These are phyloP conservation scores for Microbotryomycetes sp. DNA, from an alignment of 1,284 basidiomycete genomes.

Conservation along the genomic window DNA sequence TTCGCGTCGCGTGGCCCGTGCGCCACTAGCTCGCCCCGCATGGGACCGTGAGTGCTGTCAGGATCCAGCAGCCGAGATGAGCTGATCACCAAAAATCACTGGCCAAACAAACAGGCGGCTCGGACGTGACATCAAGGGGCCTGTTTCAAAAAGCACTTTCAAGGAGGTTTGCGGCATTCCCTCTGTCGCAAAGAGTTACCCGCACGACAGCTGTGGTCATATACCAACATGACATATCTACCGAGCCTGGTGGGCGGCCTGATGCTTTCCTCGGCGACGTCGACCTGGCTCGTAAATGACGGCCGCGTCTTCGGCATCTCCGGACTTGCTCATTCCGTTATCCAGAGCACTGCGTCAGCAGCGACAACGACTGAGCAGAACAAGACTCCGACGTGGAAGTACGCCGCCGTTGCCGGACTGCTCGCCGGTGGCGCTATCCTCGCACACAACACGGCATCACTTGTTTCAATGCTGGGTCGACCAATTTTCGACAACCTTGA, in stretches of 20 bases:
- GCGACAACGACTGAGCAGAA: not conserved
- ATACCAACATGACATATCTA: not conserved
- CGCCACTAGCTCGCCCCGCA: not conserved
- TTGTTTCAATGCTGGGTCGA: conserved; percentile 31
- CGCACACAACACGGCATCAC: conserved; percentile 9
- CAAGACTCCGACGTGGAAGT: conserved; percentile 1
- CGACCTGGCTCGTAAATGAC: conserved; percentile 29
- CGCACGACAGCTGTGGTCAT: not conserved
- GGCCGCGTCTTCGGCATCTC: conserved; percentile 37
- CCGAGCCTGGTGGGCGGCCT: conserved; percentile 35
- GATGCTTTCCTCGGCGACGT: conserved; percentile 36
- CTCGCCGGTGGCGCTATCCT: conserved; percentile 34
- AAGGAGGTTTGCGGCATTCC: too few relatives aligned
- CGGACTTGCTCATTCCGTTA: conserved; percentile 36
- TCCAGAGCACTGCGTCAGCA: not conserved
- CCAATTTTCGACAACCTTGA: conserved; percentile 31
- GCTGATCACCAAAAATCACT: too few relatives aligned
- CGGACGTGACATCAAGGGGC: too few relatives aligned
- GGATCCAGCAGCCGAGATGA: not conserved
- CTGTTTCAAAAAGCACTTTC: too few relatives aligned
- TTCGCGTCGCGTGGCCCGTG: not conserved
- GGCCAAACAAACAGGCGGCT: too few relatives aligned
- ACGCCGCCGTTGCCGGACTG: conserved; percentile 29
- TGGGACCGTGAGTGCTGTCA: not conserved
- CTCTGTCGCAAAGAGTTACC: too few relatives aligned